Base-by-base conservation (phyloP, 257 asterid genomes). In the Ajuga chamaepitys region DNA sequence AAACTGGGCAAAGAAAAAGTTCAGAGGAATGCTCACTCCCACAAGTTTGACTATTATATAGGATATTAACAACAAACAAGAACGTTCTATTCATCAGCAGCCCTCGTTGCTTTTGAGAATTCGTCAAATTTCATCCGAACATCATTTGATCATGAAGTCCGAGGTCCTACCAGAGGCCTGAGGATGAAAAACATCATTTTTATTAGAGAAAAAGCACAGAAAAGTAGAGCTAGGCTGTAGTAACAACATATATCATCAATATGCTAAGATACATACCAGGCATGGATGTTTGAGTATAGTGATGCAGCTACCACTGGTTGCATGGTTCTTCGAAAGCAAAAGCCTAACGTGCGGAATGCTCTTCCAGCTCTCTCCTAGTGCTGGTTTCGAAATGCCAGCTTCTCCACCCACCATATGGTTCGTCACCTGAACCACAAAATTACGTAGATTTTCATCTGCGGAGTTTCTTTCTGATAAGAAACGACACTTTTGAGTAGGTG, bases 331-430 rank as follows among this genome's bases (percentile, higher is more conserved):
- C 28, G 95, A 83, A 52, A 88, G 61, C 81, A 81, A 61, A 65
- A 91, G 88, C 67, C 96, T 79, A 64, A 80, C 85, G 63, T 91
- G 96, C 38, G 96, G 95, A 55, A 88, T 75, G 80, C 82, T 80
- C 86, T 89, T 91, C 98, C 96, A 91, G 54, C 91, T 88, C 81
- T 86, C 95, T 53, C 98, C 98, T 20, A 91, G 76, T 16, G 98
- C 98, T 28, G 98, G 95, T 78, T 91, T 91, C 10, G 77, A 62
- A 21, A 18, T 32, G 70, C 96, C 91, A 62, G 75, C 85, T 74
- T 88, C 95, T 37, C 95, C 92, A 8, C 76, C 95, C 70, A 91
- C 98, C 91, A 83, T 85, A 76, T 91, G 98, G 75, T 91, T 91
- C 7, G 96, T 91, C 61, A 86, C 83, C 98, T 91, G 73, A 66